A percentile compares a stretch with the other conserved stretches of the same genome.
Conservation (phyloP, 164 flowering plant genomes). For the Macadamia tetraphylla region DNA sequence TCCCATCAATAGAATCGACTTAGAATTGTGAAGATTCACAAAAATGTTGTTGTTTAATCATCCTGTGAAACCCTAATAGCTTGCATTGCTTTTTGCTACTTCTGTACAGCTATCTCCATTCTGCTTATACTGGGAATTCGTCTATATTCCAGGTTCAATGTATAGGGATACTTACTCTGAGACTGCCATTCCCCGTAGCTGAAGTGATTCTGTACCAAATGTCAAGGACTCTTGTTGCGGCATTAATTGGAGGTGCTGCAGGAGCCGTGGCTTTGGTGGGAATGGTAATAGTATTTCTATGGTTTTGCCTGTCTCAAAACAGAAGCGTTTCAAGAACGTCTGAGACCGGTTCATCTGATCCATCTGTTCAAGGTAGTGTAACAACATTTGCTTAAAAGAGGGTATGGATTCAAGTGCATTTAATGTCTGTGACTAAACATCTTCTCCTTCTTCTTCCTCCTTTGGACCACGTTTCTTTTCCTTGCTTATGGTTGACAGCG, state of each 20-base stretch:
- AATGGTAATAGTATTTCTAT: conserved; percentile 42
- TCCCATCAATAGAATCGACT: neutral
- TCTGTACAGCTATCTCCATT: conserved; percentile 3
- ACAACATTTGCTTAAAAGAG: neutral
- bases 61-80: neutral
- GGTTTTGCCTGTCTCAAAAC: conserved; percentile 51
- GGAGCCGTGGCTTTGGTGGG: conserved; percentile 84
- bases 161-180: conserved; percentile 16
- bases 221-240: conserved; percentile 94
- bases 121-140: conserved; percentile 6
- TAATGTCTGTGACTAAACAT: neutral
- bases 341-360: conserved; percentile 87
- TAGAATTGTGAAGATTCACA: neutral
- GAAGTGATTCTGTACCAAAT: conserved; percentile 57
- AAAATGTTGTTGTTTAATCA: neutral
- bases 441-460: neutral
- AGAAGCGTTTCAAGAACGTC: conserved; percentile 64
- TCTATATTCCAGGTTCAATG: conserved; percentile 39
- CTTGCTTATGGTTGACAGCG: conserved; percentile 25
- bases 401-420: neutral
- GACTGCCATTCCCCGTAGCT: conserved; percentile 24
- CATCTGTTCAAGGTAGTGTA: conserved; percentile 60
- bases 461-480: neutral
- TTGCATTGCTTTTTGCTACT: neutral
- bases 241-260: conserved; percentile 89